Percentiles rank a stretch among this genome's conserved stretches.
These are phyloP conservation scores for Monosporozyma unispora DNA, from an alignment of 805 yeast species.

Conservation along the genomic window DNA sequence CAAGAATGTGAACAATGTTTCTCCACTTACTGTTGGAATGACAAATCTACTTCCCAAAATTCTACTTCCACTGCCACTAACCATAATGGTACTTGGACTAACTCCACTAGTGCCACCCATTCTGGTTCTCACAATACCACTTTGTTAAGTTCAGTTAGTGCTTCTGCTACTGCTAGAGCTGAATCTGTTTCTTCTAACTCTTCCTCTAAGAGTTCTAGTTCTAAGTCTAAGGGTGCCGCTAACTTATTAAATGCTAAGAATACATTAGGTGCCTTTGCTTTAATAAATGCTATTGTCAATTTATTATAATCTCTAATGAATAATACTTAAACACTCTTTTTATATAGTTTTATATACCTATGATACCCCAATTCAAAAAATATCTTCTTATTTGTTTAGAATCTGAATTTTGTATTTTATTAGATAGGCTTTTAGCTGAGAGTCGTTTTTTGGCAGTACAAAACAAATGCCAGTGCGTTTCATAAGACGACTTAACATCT, in stretches of 20 bases:
- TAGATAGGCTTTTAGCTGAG: no score
- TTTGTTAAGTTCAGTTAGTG: not conserved
- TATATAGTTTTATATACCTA: not conserved
- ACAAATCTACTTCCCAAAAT: constrained; percentile 22
- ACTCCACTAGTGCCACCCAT: not conserved
- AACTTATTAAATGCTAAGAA: constrained; percentile 1
- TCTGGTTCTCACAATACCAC: not conserved
- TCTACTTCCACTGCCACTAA: not conserved
- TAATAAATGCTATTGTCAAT: constrained; percentile 1
- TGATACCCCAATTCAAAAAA: not conserved
- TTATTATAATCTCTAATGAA: constrained; percentile 1
- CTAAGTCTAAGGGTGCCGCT: constrained; percentile 1
- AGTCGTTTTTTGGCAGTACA: no score
- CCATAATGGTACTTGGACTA: not conserved
- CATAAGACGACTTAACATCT: no score
- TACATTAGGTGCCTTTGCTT: not conserved
- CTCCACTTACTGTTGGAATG: constrained; percentile 68
- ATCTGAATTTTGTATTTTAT: no score
- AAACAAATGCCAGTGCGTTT: no score
- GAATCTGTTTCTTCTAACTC: not conserved
- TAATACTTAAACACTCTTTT: not conserved
- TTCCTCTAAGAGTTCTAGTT: not conserved
- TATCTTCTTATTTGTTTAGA: no score
- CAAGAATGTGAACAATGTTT: constrained; percentile 69
- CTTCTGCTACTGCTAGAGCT: constrained; percentile 3